A percentile compares a stretch with the other conserved stretches of the same genome.
Evolutionary conservation across 1,139 yeast genomes (phyloP).

Genomic region (Diutina siamensis): DNA sequence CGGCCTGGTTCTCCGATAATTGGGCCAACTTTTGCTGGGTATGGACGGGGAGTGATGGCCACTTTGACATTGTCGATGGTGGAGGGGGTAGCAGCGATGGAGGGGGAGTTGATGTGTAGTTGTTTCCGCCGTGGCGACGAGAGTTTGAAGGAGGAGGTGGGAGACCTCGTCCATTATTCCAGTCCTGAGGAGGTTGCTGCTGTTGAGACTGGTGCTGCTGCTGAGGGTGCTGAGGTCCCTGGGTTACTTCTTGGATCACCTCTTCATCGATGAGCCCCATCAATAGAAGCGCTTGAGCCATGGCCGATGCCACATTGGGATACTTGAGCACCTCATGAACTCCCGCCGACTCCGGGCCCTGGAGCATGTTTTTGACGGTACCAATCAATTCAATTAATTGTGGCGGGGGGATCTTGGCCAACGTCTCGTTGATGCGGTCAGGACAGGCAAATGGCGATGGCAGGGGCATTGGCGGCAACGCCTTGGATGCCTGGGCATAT

Average conservation of each 20-base stretch:
- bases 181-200: conserved; percentile 8
- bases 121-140: conserved; percentile 6
- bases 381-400: conserved; percentile 57
- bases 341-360: conserved; percentile 39
- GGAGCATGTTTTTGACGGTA: conserved; percentile 42
- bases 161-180: background rate
- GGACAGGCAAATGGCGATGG: conserved; percentile 29
- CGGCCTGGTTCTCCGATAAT: conserved; percentile 47
- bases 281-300: conserved; percentile 61
- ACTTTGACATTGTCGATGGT: conserved; percentile 17
- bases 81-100: conserved; percentile 10
- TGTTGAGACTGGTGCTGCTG: conserved; percentile 9
- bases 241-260: conserved; percentile 36
- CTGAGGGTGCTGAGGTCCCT: conserved; percentile 17
- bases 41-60: conserved; percentile 39
- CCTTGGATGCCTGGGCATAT: conserved; percentile 37
- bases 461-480: conserved; percentile 16
- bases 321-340: conserved; percentile 41
- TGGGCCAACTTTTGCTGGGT: conserved; percentile 37
- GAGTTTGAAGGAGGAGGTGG: conserved; percentile 7
- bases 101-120: conserved; percentile 8
- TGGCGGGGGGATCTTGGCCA: conserved; percentile 56
- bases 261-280: conserved; percentile 67
- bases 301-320: conserved; percentile 49
- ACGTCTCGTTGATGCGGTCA: conserved; percentile 43